Evolutionary conservation across 768 basidiomycete species (phyloP), one percentile per base, ranked within the genome.

Genomic region (Baorangia bicolor): DNA sequence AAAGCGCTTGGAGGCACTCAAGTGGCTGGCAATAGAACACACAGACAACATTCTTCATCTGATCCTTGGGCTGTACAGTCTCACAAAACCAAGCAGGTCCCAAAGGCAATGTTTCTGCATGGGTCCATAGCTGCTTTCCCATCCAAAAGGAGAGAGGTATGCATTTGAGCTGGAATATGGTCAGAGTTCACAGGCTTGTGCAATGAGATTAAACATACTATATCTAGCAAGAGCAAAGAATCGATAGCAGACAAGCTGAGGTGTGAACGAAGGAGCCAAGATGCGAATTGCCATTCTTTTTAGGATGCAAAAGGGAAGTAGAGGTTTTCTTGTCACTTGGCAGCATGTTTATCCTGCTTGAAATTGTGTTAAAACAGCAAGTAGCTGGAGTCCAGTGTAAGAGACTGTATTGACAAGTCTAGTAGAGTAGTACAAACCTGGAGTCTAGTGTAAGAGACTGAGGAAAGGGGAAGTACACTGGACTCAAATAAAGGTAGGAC

Each of bases 351-450:
- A 44, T 75, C 70, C 16, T 33, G 18, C 38, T 70, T 38, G 43
- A 74, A 72, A 13, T 53, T 21, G 28, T 69, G 63, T 58, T 70
- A 59, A 43, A 74, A 71, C n/a, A 21, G 43, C 20, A 11, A 44
- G 27, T 7, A 27, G 27, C n/a, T n/a, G n/a, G n/a, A n/a, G n/a
- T n/a, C n/a, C n/a, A n/a, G n/a, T n/a, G n/a, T n/a, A n/a, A n/a
- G n/a, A n/a, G n/a, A 46, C 51, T 37, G 2, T 42, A 42, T 8
- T 28, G 10, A 18, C 10, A 40, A 4, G 8, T 23, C 10, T 51
- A 27, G 27, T 4, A 27, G 27, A 27, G 27, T 7, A 27, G 27
- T 27, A n/a, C n/a, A n/a, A n/a, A n/a, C n/a, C n/a, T n/a, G n/a
- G n/a, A n/a, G n/a, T n/a, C n/a, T n/a, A n/a, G n/a, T n/a, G n/a